Evolutionary conservation across 2,329 filamentous ascomycete species (phyloP).

Genomic region (Dactylonectria macrodidyma): DNA sequence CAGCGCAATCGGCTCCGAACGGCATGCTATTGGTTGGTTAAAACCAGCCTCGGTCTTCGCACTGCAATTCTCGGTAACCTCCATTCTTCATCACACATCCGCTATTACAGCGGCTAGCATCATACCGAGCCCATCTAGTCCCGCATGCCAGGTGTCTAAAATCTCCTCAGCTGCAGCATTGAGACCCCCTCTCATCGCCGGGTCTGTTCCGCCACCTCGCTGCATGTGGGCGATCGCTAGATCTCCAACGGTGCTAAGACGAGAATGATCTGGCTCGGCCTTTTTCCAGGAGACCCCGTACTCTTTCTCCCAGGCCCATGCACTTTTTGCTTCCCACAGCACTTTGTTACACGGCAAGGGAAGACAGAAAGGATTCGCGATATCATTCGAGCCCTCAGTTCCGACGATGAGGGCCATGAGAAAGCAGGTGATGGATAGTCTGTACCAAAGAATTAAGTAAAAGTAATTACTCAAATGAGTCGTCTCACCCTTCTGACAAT

Average conservation of each 20-base stretch:
- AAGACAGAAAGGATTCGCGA: not conserved
- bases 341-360: conserved; percentile 7
- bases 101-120: conserved; percentile 8
- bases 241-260: not conserved
- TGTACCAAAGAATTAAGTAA: not conserved
- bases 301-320: conserved; percentile 1
- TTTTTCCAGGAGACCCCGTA: conserved; percentile 5
- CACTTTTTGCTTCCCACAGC: conserved; percentile 8
- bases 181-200: not conserved
- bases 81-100: not conserved
- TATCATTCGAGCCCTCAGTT: not conserved
- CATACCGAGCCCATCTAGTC: conserved; percentile 13
- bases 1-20: no score
- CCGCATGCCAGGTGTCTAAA: conserved; percentile 3
- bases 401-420: not conserved
- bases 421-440: conserved; percentile 4
- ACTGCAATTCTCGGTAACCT: rapidly evolving
- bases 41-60: not conserved
- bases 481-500: not conserved
- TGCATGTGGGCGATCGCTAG: not conserved
- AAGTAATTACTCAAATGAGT: not conserved
- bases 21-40: no score
- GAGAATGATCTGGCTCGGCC: not conserved
- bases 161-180: not conserved
- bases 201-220: no score